Conservation (phyloP, 768 basidiomycete genomes). For the Leccinum disarticulatum region DNA sequence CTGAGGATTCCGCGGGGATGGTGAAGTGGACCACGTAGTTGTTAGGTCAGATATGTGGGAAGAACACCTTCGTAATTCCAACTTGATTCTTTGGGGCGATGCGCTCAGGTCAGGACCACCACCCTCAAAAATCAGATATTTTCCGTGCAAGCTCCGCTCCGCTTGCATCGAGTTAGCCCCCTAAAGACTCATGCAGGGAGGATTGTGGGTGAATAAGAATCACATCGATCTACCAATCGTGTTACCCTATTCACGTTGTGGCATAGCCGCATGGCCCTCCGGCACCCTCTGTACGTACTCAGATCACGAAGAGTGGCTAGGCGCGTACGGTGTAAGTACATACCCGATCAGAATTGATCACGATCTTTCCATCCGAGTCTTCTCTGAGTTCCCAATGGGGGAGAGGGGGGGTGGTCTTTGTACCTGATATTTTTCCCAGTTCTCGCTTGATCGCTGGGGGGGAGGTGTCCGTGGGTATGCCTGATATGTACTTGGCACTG, state of each 20-base stretch:
- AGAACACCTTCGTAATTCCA: slow-evolving; percentile 4
- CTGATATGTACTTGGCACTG: slow-evolving; percentile 7
- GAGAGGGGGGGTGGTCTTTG: slow-evolving; percentile 13
- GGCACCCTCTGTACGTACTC: slow-evolving; percentile 4
- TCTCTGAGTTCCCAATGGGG: slow-evolving; percentile 4
- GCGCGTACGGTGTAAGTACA: neutral
- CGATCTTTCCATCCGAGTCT: slow-evolving; percentile 5
- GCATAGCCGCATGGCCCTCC: slow-evolving; percentile 2
- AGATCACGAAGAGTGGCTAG: slow-evolving; percentile 7
- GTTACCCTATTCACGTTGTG: slow-evolving; percentile 9
- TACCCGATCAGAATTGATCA: slow-evolving; percentile 9
- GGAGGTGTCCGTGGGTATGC: neutral
- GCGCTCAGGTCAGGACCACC: slow-evolving; percentile 1
- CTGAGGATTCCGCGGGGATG: slow-evolving; percentile 23
- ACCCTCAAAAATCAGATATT: neutral
- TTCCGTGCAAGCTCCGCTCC: neutral
- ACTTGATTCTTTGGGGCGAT: slow-evolving; percentile 1
- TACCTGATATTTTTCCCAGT: slow-evolving; percentile 16
- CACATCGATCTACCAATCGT: slow-evolving; percentile 11
- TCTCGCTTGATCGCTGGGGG: slow-evolving; percentile 4
- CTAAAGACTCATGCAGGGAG: neutral
- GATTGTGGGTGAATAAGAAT: slow-evolving; percentile 11
- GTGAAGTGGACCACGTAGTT: slow-evolving; percentile 11
- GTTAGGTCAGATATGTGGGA: slow-evolving; percentile 28
- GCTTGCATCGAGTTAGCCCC: slow-evolving; percentile 10